These are phyloP conservation scores for Calocybe cyanea DNA, from an alignment of 768 basidiomycete genomes.

Conservation along the genomic window DNA sequence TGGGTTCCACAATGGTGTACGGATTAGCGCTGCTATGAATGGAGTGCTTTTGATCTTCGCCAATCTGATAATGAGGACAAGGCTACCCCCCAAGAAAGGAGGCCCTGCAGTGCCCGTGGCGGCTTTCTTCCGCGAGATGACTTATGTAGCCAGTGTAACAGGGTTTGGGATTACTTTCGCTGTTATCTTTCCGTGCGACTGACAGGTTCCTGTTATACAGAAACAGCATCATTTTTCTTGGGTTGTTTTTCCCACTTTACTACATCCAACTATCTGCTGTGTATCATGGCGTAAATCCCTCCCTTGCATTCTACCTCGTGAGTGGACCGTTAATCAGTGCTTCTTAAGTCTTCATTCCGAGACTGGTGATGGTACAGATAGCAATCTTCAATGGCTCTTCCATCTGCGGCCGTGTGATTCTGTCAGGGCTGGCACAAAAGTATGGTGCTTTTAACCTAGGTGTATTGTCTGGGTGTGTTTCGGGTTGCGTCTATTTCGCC, in stretches of 20 bases:
- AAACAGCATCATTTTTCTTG: conserved; percentile 26
- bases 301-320: conserved; percentile 49
- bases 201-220: too few species aligned
- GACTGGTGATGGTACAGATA: too few species aligned
- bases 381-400: conserved; percentile 52
- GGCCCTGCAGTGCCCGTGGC: conserved; percentile 19
- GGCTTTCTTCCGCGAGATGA: conserved; percentile 27
- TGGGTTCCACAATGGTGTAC: conserved; percentile 50
- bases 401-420: conserved; percentile 47
- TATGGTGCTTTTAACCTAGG: conserved; percentile 43
- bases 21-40: conserved; percentile 37
- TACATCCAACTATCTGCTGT: conserved; percentile 49
- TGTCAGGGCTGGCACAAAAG: conserved; percentile 36
- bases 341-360: background rate
- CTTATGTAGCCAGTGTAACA: conserved; percentile 22
- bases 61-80: conserved; percentile 28
- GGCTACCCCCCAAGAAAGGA: conserved; percentile 28
- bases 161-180: conserved; percentile 5
- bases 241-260: conserved; percentile 43
- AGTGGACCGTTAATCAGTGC: too few species aligned
- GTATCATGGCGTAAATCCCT: conserved; percentile 33
- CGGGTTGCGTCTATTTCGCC: conserved; percentile 35
- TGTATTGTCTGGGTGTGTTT: conserved; percentile 27
- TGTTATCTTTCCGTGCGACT: background rate
- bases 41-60: conserved; percentile 29